A percentile compares a stretch with the other conserved stretches of the same genome.
Evolutionary conservation across 257 asterid species (phyloP).

Genomic region (Solanum raphanifolium): DNA sequence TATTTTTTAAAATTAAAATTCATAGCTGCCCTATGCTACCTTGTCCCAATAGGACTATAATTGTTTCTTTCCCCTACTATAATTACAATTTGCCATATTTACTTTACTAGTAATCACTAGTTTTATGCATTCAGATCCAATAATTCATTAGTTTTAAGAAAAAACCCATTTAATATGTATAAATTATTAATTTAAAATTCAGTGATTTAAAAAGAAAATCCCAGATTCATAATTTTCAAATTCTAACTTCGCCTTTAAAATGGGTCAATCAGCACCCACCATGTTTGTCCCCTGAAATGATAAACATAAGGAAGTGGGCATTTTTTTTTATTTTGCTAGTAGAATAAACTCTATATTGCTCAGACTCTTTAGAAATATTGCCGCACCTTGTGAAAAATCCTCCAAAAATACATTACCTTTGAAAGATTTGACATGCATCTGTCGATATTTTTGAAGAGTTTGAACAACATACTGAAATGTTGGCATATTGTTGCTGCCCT

Average conservation of each 20-base stretch:
- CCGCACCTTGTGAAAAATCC: background rate
- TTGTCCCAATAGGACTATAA: no score
- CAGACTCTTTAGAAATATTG: background rate
- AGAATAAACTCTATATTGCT: background rate
- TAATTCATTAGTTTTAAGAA: no score
- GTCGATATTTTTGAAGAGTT: background rate
- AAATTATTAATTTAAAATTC: background rate
- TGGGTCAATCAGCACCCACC: background rate
- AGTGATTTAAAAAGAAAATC: background rate
- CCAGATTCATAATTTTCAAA: background rate
- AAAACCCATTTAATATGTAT: no score
- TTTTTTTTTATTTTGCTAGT: no score
- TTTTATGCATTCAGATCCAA: background rate
- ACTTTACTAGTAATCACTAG: no score
- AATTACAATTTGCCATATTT: no score
- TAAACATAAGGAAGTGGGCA: background rate
- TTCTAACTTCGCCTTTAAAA: background rate
- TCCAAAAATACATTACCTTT: background rate
- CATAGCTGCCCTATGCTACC: no score
- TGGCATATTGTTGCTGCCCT: constrained; percentile 36
- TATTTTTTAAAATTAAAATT: no score
- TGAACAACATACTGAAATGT: background rate
- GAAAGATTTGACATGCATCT: background rate
- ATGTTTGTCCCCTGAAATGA: background rate
- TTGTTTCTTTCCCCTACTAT: no score